These are phyloP conservation scores for Coniella vitis DNA, from an alignment of 2,329 filamentous ascomycete species.

Conservation along the genomic window DNA sequence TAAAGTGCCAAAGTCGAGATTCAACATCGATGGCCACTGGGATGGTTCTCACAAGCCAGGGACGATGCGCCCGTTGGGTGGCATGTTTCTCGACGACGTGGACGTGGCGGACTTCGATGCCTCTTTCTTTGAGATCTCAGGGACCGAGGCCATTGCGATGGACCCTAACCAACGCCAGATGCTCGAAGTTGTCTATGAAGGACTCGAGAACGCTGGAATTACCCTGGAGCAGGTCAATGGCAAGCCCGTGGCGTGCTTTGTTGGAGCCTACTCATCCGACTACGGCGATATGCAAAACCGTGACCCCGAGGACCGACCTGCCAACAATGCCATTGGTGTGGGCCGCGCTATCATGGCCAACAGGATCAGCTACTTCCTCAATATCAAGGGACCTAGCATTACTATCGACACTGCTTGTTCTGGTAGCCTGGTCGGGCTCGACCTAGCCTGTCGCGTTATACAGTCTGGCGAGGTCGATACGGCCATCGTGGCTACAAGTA, in stretches of 20 bases:
- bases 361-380: neutral
- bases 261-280: conserved; percentile 6
- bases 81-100: conserved; percentile 25
- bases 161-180: conserved; percentile 21
- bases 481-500: neutral
- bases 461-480: neutral
- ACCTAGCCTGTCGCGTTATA: neutral
- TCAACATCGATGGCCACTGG: conserved; percentile 28
- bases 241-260: conserved; percentile 5
- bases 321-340: neutral
- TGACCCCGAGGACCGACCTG: neutral
- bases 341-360: neutral
- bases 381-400: neutral
- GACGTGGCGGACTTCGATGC: conserved; percentile 30
- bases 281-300: neutral
- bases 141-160: conserved; percentile 17
- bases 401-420: conserved; percentile 8
- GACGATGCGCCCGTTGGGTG: conserved; percentile 24
- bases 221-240: conserved; percentile 3
- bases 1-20: conserved; percentile 24
- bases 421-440: neutral
- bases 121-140: conserved; percentile 20
- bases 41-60: conserved; percentile 29
- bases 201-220: conserved; percentile 18
- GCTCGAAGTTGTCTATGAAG: conserved; percentile 19